Evolutionary conservation across 345 rosid species (phyloP), one percentile per base, ranked within the genome.

Genomic region (Gynandropsis gynandra): DNA sequence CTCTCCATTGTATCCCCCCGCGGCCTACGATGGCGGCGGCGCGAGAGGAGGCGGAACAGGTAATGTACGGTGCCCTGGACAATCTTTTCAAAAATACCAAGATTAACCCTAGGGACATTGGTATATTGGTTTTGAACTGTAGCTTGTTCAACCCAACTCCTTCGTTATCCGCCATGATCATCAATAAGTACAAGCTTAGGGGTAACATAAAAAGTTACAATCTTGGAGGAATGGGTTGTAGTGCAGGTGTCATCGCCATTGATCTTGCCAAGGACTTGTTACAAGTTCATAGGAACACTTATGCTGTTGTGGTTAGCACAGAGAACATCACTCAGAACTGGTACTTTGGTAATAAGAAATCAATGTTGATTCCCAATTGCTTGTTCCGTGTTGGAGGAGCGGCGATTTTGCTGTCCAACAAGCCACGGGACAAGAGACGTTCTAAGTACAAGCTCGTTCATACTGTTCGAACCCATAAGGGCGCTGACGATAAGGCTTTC

Each of bases 101-200:
- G 21, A 46, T 87, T 34, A 87, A 81, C 60, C 81, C 92, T n/a
- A 81, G 81, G 58, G 96, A 83, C 56, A 80, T 89, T 43, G 92
- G 97, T 18, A 73, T 83, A 4, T 74, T 89, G 29, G 95, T 89
- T 0, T 95, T 89, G 41, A 89, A 89, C 47, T 86, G 96, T 56
- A 87, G 97, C 45, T 70, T 89, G 74, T 89, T 89, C 60, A 89
- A 85, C 49, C 97, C 97, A 1, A 89, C 97, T 17, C 97, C 97
- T 42, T 89, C 96, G 0, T 41, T 89, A 1, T 89, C 97, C 16
- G 87, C 92, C 8, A 86, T 89, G 96, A 86, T 89, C 52, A 76
- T 89, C 44, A 86, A 83, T 27, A 89, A 80, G 76, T 87, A 84
- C 46, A 84, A 82, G 48, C 35, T 87, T 70, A 81, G 95, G 52